Evolutionary conservation across 192 early-diverging fungal genomes (phyloP).

Genomic region (Entomortierella parvispora): DNA sequence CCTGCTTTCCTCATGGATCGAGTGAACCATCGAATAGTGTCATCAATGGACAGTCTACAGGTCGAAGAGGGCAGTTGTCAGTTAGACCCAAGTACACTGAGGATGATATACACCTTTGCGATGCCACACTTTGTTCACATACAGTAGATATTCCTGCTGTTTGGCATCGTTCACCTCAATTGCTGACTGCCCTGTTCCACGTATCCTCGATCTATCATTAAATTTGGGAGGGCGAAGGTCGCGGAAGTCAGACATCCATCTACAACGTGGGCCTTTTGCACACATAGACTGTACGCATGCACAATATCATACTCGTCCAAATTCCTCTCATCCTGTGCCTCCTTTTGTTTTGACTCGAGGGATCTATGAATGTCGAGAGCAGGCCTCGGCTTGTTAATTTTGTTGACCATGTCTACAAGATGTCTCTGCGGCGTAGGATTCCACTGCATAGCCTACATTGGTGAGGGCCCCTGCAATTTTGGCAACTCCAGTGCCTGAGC

Average conservation of each 20-base stretch:
- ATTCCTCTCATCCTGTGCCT: constrained; percentile 19
- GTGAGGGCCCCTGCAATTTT: constrained; percentile 40
- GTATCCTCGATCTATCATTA: background rate
- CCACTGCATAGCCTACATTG: constrained; percentile 16
- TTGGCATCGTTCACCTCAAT: background rate
- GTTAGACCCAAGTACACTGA: background rate
- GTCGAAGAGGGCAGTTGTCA: background rate
- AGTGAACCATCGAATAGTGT: constrained; percentile 34
- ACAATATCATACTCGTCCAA: background rate
- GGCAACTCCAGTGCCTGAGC: constrained; percentile 35
- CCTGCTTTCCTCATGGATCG: constrained; percentile 12
- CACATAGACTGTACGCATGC: background rate
- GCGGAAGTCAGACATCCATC: background rate
- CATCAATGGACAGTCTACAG: constrained; percentile 39
- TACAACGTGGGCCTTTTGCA: background rate
- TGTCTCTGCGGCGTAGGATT: background rate
- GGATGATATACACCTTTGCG: background rate
- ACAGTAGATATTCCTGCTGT: constrained; percentile 29
- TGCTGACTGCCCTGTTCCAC: background rate
- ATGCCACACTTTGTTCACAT: background rate
- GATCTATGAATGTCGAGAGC: constrained; percentile 13
- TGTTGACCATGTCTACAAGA: background rate
- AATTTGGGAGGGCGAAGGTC: background rate
- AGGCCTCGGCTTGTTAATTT: background rate
- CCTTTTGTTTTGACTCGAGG: constrained; percentile 30